These are phyloP conservation scores for Aureobasidium namibiae DNA, from an alignment of 2,329 filamentous ascomycete species.

Conservation along the genomic window DNA sequence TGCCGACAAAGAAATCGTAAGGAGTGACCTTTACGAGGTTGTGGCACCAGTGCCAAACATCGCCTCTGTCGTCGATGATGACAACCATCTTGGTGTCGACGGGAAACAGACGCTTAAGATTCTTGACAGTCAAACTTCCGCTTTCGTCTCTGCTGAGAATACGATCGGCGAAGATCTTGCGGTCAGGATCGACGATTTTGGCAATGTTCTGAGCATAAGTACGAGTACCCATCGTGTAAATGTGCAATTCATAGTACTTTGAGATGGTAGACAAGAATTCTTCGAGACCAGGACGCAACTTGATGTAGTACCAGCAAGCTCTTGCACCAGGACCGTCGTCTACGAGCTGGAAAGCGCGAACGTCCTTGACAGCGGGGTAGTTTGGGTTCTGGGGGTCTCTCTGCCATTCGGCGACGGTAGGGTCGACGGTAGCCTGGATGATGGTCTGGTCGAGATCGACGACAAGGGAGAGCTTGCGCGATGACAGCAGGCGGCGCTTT, in stretches of 20 bases:
- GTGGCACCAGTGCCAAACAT: constrained; percentile 89
- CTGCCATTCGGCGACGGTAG: constrained; percentile 94
- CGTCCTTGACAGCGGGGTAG: constrained; percentile 80
- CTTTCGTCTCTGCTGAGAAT: constrained; percentile 97
- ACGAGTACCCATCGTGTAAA: constrained; percentile 98
- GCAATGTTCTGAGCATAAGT: constrained; percentile 93
- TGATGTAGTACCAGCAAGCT: constrained; percentile 96
- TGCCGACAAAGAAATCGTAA: constrained; percentile 97
- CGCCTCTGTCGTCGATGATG: constrained; percentile 93
- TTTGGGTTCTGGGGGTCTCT: constrained; percentile 82
- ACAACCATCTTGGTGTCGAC: constrained; percentile 99
- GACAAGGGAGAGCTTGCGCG: constrained; percentile 81
- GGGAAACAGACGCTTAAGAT: constrained; percentile 81
- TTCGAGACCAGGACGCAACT: constrained; percentile 78
- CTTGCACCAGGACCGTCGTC: constrained; percentile 71
- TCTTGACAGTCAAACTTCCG: constrained; percentile 85
- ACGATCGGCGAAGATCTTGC: constrained; percentile 83
- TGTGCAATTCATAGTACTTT: constrained; percentile 84
- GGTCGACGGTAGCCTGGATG: constrained; percentile 95
- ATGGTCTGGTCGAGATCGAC: constrained; percentile 98
- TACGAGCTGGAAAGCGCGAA: constrained; percentile 76
- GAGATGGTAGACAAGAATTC: constrained; percentile 73
- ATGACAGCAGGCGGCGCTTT: constrained; percentile 70
- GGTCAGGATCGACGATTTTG: constrained; percentile 82
- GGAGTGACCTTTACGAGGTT: constrained; percentile 92